Conservation (phyloP, 768 basidiomycete genomes). For the Royoungia palumana region DNA sequence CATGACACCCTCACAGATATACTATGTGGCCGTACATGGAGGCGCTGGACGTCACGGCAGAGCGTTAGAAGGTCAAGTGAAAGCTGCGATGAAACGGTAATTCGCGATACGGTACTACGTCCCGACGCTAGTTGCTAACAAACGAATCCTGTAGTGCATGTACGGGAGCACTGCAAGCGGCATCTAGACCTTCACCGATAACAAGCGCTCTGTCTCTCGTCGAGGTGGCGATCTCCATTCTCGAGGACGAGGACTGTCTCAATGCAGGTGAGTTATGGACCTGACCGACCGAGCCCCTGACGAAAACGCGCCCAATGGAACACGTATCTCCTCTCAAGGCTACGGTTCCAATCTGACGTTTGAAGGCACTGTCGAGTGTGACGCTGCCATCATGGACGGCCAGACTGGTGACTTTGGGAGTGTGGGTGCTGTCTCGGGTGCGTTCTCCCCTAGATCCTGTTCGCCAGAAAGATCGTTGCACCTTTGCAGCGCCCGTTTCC, state of each 20-base stretch:
- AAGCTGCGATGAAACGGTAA: conserved; percentile 55
- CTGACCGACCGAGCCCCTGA: background rate
- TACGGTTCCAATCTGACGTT: conserved; percentile 76
- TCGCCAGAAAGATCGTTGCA: no score
- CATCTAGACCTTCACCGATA: conserved; percentile 6
- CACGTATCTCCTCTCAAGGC: conserved; percentile 36
- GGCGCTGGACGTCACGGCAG: conserved; percentile 69
- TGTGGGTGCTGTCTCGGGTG: conserved; percentile 71
- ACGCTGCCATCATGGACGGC: conserved; percentile 70
- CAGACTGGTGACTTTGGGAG: conserved; percentile 56
- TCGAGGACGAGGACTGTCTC: conserved; percentile 65
- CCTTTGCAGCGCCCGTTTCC: background rate
- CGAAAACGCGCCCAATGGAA: background rate
- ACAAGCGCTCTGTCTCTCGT: conserved; percentile 44
- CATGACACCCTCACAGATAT: conserved; percentile 27
- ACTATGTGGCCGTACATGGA: conserved; percentile 64
- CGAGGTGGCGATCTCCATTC: conserved; percentile 48
- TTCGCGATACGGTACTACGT: background rate
- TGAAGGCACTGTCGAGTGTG: conserved; percentile 76
- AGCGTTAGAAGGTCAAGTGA: conserved; percentile 48
- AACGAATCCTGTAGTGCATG: conserved; percentile 45
- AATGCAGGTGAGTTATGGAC: conserved; percentile 56
- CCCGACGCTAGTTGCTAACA: conserved; percentile 3
- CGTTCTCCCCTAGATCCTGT: background rate
- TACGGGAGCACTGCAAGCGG: conserved; percentile 34